A percentile compares a stretch with the other conserved stretches of the same genome.
Evolutionary conservation across 768 basidiomycete genomes (phyloP).

Genomic region (Lactarius deliciosus): DNA sequence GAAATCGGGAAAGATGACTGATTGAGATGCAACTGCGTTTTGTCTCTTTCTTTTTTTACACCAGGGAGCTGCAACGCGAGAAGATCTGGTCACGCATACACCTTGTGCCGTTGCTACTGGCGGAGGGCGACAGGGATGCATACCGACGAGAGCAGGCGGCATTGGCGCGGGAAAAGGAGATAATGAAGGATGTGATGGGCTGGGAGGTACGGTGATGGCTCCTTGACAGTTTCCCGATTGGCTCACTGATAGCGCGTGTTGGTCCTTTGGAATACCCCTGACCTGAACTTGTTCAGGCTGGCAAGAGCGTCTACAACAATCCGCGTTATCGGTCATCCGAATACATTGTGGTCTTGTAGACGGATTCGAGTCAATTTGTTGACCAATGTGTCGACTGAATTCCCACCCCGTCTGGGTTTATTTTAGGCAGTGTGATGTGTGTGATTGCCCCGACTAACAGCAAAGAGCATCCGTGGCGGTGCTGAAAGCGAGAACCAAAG

Average conservation of each 20-base stretch:
- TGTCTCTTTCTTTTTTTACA: not conserved
- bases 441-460: not conserved
- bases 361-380: constrained; percentile 15
- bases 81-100: constrained; percentile 95
- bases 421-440: not conserved
- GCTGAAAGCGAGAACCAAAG: constrained; percentile 12
- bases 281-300: constrained; percentile 51
- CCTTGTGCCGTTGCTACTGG: constrained; percentile 86
- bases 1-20: constrained; percentile 24
- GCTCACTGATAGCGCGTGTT: constrained; percentile 29
- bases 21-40: constrained; percentile 13
- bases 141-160: constrained; percentile 82
- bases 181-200: constrained; percentile 91
- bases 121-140: constrained; percentile 89
- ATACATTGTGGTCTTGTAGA: constrained; percentile 59
- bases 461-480: constrained; percentile 11
- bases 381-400: not conserved
- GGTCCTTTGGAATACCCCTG: constrained; percentile 25
- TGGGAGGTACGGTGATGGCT: constrained; percentile 76
- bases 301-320: constrained; percentile 85
- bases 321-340: constrained; percentile 61
- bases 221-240: constrained; percentile 33
- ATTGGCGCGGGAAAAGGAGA: constrained; percentile 74
- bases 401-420: not conserved
- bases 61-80: constrained; percentile 90